Evolutionary conservation across 2,329 filamentous ascomycete species (phyloP).

Genomic region (Fusarium denticulatum): DNA sequence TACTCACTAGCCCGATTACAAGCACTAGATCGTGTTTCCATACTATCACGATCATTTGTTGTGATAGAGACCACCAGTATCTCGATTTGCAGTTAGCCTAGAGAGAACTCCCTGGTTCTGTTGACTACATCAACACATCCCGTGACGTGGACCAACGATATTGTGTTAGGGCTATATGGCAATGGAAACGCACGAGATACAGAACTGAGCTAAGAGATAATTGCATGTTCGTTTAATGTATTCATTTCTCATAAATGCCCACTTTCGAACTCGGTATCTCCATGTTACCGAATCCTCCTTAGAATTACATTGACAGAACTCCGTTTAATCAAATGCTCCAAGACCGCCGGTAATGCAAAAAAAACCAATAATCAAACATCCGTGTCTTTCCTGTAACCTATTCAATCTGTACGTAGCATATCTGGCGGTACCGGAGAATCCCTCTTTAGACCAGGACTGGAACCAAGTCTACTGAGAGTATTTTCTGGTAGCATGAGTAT

Average conservation of each 20-base stretch:
- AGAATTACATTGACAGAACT: slow-evolving; percentile 1
- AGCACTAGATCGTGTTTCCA: no score
- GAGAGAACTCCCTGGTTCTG: no score
- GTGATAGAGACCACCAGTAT: not conserved
- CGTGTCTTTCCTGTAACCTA: not conserved
- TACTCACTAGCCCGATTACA: not conserved
- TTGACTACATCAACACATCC: not conserved
- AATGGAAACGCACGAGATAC: not conserved
- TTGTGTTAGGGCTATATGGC: not conserved
- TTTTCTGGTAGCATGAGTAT: slow-evolving; percentile 24
- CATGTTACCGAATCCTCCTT: not conserved
- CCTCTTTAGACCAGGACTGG: slow-evolving; percentile 53
- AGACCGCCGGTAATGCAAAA: slow-evolving; percentile 19
- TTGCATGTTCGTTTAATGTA: not conserved
- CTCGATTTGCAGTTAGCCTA: not conserved
- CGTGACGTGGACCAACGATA: not conserved
- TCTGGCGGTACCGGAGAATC: slow-evolving; percentile 36
- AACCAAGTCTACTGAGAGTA: slow-evolving; percentile 50
- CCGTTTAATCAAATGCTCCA: slow-evolving; percentile 2
- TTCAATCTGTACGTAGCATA: slow-evolving; percentile 10
- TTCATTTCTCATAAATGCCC: slow-evolving; percentile 35
- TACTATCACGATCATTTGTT: not conserved
- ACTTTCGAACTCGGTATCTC: slow-evolving; percentile 24
- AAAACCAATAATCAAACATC: not conserved
- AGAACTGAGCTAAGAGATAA: not conserved